Percentiles rank a stretch among this genome's conserved stretches.
These are phyloP conservation scores for Citrus trifoliata DNA, from an alignment of 345 rosid genomes.

Conservation along the genomic window DNA sequence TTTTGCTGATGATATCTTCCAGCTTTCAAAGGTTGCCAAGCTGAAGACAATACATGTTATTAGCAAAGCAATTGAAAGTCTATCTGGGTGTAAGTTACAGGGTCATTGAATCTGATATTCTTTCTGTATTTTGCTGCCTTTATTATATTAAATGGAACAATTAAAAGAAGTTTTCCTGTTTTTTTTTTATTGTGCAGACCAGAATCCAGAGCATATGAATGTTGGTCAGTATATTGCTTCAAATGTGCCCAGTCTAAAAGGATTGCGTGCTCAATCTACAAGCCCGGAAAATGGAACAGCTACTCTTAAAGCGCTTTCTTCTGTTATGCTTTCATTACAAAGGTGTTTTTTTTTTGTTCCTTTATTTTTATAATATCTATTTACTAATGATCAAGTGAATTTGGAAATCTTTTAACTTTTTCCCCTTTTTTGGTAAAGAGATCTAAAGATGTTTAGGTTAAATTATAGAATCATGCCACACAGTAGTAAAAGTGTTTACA, in stretches of 20 bases:
- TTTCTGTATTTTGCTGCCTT: background rate
- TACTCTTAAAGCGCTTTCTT: slow-evolving; percentile 65
- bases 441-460: background rate
- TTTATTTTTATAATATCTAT: background rate
- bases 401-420: no score
- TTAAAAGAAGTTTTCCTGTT: background rate
- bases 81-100: slow-evolving; percentile 82
- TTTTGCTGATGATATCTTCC: slow-evolving; percentile 87
- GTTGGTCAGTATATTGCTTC: slow-evolving; percentile 60
- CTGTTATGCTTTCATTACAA: slow-evolving; percentile 70
- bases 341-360: no score
- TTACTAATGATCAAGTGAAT: background rate
- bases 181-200: slow-evolving; percentile 49
- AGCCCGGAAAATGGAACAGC: slow-evolving; percentile 50
- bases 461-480: background rate
- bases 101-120: background rate
- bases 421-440: background rate
- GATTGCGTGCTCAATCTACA: slow-evolving; percentile 41
- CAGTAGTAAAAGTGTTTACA: background rate
- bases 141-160: background rate
- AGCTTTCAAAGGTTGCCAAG: slow-evolving; percentile 77
- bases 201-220: slow-evolving; percentile 61
- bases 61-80: slow-evolving; percentile 66
- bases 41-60: slow-evolving; percentile 60
- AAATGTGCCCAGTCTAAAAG: slow-evolving; percentile 69